A percentile compares a stretch with the other conserved stretches of the same genome.
Evolutionary conservation across 2,329 filamentous ascomycete species (phyloP).

Genomic region (Colletotrichum tofieldiae): DNA sequence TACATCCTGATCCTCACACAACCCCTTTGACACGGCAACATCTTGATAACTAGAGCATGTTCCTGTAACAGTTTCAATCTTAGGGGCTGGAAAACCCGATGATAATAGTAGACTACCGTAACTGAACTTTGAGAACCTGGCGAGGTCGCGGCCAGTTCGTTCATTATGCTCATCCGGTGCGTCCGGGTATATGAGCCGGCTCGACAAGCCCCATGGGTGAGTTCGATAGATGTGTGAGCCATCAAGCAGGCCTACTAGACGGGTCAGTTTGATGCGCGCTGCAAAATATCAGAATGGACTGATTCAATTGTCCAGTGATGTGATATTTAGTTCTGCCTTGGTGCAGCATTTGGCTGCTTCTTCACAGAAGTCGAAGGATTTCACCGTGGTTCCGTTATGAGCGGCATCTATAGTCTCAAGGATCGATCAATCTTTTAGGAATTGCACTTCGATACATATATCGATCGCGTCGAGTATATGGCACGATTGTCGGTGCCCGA

Average conservation of each 20-base stretch:
- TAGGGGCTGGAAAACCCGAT: not conserved
- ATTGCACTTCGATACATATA: too few species aligned
- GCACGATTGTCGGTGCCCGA: not conserved
- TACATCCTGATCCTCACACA: not conserved
- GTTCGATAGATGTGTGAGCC: not conserved
- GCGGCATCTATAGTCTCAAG: too few species aligned
- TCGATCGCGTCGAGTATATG: not conserved
- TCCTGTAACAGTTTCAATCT: fast-evolving
- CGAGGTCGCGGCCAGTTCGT: not conserved
- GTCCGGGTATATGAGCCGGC: not conserved
- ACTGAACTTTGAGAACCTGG: not conserved
- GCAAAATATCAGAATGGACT: not conserved
- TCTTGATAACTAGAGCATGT: not conserved
- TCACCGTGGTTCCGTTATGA: too few species aligned
- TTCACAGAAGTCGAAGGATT: too few species aligned
- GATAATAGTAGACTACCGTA: not conserved
- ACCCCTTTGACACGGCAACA: not conserved
- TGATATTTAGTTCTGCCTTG: not conserved
- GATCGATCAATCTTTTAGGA: too few species aligned
- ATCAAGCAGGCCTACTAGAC: not conserved
- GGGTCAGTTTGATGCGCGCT: not conserved
- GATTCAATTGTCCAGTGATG: not conserved
- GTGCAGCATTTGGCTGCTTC: not conserved
- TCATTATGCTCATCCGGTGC: not conserved
- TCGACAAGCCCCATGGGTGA: not conserved